phyloP scores from a whole-genome alignment of 768 basidiomycete genomes.

The Rhizopogon roseolus region DNA sequence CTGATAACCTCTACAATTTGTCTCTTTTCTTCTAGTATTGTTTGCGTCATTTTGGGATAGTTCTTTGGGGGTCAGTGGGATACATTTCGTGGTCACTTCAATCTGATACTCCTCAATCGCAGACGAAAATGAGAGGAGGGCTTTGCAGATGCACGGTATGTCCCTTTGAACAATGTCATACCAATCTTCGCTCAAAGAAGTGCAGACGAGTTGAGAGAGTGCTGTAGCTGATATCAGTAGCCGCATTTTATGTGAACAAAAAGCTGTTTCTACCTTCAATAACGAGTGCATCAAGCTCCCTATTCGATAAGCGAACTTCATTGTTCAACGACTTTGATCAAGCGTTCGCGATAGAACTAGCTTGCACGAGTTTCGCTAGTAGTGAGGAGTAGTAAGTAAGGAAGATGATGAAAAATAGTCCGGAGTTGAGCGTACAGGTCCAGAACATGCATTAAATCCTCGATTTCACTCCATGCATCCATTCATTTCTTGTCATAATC shows the following conservation, averaged over 20 bases:
- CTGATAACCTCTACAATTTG: slow-evolving; percentile 46
- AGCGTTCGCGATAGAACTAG: no score
- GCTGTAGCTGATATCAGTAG: slow-evolving; percentile 34
- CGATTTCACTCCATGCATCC: slow-evolving; percentile 75
- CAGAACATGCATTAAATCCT: slow-evolving; percentile 81
- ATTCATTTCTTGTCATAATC: slow-evolving; percentile 82
- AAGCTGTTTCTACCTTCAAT: slow-evolving; percentile 47
- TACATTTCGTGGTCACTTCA: slow-evolving; percentile 42
- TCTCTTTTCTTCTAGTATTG: slow-evolving; percentile 38
- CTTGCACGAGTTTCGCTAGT: slow-evolving; percentile 66
- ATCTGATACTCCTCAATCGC: slow-evolving; percentile 71
- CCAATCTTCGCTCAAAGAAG: slow-evolving; percentile 74
- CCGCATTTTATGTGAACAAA: background rate
- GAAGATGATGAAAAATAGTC: background rate
- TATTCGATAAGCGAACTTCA: no score
- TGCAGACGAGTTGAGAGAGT: slow-evolving; percentile 60
- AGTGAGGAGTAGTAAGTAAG: slow-evolving; percentile 7
- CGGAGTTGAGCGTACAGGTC: slow-evolving; percentile 55
- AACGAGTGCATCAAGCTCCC: slow-evolving; percentile 56
- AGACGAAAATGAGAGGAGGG: slow-evolving; percentile 58
- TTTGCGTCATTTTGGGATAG: slow-evolving; percentile 18
- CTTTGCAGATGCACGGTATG: slow-evolving; percentile 77
- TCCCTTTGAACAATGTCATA: slow-evolving; percentile 85
- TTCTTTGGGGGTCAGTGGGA: slow-evolving; percentile 32
- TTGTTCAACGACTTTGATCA: slow-evolving; percentile 44